Conservation (phyloP, 164 flowering plant species). For the Magnolia officinalis region DNA sequence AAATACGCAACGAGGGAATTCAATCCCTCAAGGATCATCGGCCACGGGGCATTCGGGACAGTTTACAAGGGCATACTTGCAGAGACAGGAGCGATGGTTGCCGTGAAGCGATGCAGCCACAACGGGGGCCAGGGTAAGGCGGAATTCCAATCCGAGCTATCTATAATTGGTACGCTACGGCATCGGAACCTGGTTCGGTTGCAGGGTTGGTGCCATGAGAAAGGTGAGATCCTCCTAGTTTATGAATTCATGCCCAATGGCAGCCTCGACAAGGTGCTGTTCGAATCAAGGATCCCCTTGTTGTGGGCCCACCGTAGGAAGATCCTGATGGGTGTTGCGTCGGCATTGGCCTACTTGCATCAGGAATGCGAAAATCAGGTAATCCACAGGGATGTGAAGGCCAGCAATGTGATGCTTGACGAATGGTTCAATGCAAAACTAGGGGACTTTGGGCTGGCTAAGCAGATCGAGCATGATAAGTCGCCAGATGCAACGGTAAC, state of each 20-base stretch:
- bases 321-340: constrained; percentile 75
- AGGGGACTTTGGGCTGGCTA: constrained; percentile 88
- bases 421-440: constrained; percentile 71
- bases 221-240: constrained; percentile 81
- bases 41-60: constrained; percentile 88
- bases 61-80: constrained; percentile 76
- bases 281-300: constrained; percentile 51
- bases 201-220: constrained; percentile 97
- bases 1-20: constrained; percentile 68
- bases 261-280: constrained; percentile 82
- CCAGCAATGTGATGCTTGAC: constrained; percentile 88
- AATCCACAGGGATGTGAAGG: constrained; percentile 81
- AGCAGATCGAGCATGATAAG: constrained; percentile 71
- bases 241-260: constrained; percentile 93
- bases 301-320: constrained; percentile 62
- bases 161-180: constrained; percentile 87
- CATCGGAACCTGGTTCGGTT: constrained; percentile 83
- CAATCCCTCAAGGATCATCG: constrained; percentile 57
- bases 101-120: constrained; percentile 84
- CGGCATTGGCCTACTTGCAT: constrained; percentile 83
- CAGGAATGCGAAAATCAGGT: constrained; percentile 90
- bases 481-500: constrained; percentile 83
- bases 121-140: constrained; percentile 59
- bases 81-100: constrained; percentile 63
- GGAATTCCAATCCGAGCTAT: constrained; percentile 80